Percentiles rank a stretch among this genome's conserved stretches.
Evolutionary conservation across 371 early-diverging fungal genomes (phyloP).

Genomic region (Blakeslea trispora): DNA sequence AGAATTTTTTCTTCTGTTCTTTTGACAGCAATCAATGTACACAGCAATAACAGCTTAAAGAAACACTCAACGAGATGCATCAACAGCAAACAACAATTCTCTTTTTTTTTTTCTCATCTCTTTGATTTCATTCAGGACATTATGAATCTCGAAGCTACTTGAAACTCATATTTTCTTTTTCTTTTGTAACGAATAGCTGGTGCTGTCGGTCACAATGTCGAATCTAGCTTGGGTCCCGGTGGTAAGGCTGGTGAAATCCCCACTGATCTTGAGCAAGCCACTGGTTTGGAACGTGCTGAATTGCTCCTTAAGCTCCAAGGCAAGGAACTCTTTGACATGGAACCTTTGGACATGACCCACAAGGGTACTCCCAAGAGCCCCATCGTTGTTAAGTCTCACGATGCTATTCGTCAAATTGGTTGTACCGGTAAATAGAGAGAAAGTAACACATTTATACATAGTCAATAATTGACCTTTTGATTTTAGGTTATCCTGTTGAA

Average conservation of each 20-base stretch:
- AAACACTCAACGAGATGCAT: too few relatives aligned
- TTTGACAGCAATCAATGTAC: too few relatives aligned
- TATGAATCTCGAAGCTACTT: too few relatives aligned
- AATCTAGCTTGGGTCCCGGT: slow-evolving; percentile 72
- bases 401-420: slow-evolving; percentile 85
- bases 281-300: slow-evolving; percentile 93
- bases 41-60: too few relatives aligned
- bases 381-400: slow-evolving; percentile 83
- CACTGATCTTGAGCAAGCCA: slow-evolving; percentile 89
- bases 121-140: too few relatives aligned
- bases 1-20: too few relatives aligned
- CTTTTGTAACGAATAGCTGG: slow-evolving; percentile 32
- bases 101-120: not conserved
- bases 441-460: not conserved
- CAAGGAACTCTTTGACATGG: slow-evolving; percentile 86
- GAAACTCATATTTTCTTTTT: too few relatives aligned
- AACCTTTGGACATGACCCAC: slow-evolving; percentile 76
- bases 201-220: slow-evolving; percentile 43
- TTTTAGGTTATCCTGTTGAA: slow-evolving; percentile 83
- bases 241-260: slow-evolving; percentile 68
- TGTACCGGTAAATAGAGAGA: slow-evolving; percentile 79
- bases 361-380: slow-evolving; percentile 87
- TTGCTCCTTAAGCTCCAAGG: slow-evolving; percentile 83
- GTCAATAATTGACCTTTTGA: not conserved
- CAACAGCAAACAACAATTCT: too few relatives aligned